These are phyloP conservation scores for Canavalia gladiata DNA, from an alignment of 306 rosid species.

Conservation along the genomic window DNA sequence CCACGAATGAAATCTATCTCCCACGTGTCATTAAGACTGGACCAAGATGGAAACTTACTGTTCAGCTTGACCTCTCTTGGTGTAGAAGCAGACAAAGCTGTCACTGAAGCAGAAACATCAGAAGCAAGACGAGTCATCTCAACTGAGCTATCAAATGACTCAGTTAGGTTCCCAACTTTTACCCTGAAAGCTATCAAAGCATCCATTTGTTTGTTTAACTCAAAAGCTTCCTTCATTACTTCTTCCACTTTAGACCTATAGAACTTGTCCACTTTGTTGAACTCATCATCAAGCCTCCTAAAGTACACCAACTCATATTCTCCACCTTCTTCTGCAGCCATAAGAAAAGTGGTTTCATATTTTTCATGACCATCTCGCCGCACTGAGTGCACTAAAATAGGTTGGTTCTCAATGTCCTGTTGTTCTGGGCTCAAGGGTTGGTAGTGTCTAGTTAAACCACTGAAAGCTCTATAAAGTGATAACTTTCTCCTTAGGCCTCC, in stretches of 20 bases:
- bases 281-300: constrained; percentile 63
- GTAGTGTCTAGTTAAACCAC: constrained; percentile 63
- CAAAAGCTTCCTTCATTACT: constrained; percentile 68
- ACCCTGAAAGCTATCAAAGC: constrained; percentile 75
- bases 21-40: not conserved
- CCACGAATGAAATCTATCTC: not conserved
- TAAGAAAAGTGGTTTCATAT: constrained; percentile 62
- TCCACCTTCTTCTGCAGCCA: constrained; percentile 70
- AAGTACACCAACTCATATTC: constrained; percentile 69
- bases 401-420: constrained; percentile 65
- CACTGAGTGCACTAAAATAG: constrained; percentile 62
- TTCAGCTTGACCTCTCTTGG: constrained; percentile 53
- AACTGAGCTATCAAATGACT: constrained; percentile 45
- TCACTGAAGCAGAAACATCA: constrained; percentile 59
- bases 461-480: constrained; percentile 73
- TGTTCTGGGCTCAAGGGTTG: constrained; percentile 33
- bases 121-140: constrained; percentile 72
- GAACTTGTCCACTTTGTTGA: constrained; percentile 71
- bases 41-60: constrained; percentile 41
- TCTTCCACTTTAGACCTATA: constrained; percentile 63
- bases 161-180: constrained; percentile 68
- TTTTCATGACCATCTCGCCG: constrained; percentile 42
- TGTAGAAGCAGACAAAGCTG: constrained; percentile 62
- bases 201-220: constrained; percentile 74
- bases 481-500: constrained; percentile 55